Evolutionary conservation across 140 eudicot species (phyloP), one percentile per base, ranked within the genome.

Genomic region (Ambrosia hybrid): DNA sequence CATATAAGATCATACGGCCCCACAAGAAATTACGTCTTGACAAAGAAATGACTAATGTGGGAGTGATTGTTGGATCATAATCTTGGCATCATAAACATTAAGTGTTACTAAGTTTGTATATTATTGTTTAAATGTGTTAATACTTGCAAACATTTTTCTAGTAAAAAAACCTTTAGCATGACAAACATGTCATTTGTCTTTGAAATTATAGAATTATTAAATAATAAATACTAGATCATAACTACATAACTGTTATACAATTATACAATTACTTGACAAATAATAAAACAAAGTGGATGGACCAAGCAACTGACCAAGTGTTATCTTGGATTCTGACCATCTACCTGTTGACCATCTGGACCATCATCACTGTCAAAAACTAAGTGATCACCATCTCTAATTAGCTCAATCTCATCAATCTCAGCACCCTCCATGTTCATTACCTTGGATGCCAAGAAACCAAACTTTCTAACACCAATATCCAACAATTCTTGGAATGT

Each of bases 371-470:
- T 37, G 0, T 67, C 83, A 66, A 93, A 85, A 78, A 91, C 86
- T 52, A 94, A 77, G 57, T 82, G 87, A 80, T 94, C 99, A 30
- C 97, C 99, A 46, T 90, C 99, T 61, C 97, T 85, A 51, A 94
- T 85, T 36, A 88, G 48, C 76, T 73, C 95, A 51, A 90, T 83
- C 52, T 86, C 85, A 48, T 94, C 99, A 33, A 94, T 76, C 17
- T 73, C 91, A 43, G 96, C 95, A 17, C 99, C 96, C 30, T 81
- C 89, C 72, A 78, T 72, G 21, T 62, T 83, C 72, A 88, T 45
- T 46, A 94, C 81, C 71, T 66, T 80, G 2, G 73, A 71, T 0
- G 88, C 87, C 68, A 30, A 15, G 33, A 83, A 72, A n/a, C 99
- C 96, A 9, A 83, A 94, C 73, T 81, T 85, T 16, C 71, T 76